Evolutionary conservation across 2,329 filamentous ascomycete species (phyloP).

Genomic region (Raffaelea deltoideospora): DNA sequence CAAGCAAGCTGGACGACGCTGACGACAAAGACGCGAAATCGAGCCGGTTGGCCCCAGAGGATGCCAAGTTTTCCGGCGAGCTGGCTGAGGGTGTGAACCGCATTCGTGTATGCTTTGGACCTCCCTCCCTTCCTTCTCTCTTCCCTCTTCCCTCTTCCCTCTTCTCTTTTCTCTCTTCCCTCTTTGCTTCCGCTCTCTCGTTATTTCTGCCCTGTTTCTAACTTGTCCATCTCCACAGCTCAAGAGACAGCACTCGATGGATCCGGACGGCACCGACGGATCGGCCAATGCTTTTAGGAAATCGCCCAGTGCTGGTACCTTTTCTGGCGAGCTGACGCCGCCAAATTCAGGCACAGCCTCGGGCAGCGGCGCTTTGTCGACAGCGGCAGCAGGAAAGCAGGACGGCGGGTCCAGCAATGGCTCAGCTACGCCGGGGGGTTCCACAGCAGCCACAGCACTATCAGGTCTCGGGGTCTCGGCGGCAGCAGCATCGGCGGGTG

Average conservation of each 20-base stretch:
- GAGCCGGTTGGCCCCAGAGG: constrained; percentile 19
- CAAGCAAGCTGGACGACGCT: constrained; percentile 50
- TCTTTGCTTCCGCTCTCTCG: background rate
- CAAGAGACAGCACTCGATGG: constrained; percentile 65
- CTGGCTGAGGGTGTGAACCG: constrained; percentile 68
- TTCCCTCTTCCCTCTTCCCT: constrained; percentile 6
- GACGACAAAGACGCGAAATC: constrained; percentile 40
- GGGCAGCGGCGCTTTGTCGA: constrained; percentile 10
- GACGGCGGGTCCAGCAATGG: constrained; percentile 2
- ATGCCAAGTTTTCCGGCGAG: constrained; percentile 52
- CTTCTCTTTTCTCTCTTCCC: background rate
- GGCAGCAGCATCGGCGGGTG: constrained; percentile 9
- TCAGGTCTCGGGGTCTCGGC: background rate
- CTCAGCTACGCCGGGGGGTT: no score
- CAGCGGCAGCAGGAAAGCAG: background rate
- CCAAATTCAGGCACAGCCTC: constrained; percentile 17
- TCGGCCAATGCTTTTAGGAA: constrained; percentile 26
- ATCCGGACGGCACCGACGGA: constrained; percentile 37
- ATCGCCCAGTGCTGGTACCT: constrained; percentile 27
- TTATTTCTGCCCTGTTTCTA: constrained; percentile 6
- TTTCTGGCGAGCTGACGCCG: constrained; percentile 23
- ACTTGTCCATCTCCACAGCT: constrained; percentile 32
- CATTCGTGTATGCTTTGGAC: constrained; percentile 55
- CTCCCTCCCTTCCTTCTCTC: no score
- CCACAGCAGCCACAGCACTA: no score